phyloP scores from a whole-genome alignment of 2,329 filamentous ascomycete species.

The Exophiala sp. region DNA sequence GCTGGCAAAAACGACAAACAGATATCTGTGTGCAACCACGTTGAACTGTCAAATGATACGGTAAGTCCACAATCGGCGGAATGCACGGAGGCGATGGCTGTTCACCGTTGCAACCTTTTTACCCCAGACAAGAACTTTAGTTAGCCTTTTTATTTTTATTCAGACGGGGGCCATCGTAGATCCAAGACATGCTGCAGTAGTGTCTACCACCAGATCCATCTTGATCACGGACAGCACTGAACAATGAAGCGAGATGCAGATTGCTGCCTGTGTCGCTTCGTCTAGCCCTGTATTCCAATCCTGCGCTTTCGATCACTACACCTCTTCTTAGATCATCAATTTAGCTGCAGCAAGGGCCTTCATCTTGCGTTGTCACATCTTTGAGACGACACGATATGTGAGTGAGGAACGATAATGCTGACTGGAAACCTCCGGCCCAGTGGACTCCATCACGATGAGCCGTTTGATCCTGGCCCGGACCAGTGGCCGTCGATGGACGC shows the following conservation, averaged over 20 bases:
- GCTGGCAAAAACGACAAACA: neutral
- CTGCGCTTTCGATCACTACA: neutral
- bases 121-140: neutral
- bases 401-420: constrained; percentile 7
- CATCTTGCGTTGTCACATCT: constrained; percentile 18
- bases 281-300: neutral
- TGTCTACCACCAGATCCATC: neutral
- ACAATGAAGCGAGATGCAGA: neutral
- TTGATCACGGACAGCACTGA: neutral
- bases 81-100: neutral
- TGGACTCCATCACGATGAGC: constrained; percentile 13
- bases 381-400: constrained; percentile 1
- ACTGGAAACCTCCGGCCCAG: constrained; percentile 16
- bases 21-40: neutral
- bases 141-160: neutral
- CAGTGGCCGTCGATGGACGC: constrained; percentile 2
- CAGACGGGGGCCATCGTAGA: neutral
- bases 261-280: neutral
- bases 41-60: neutral
- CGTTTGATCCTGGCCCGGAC: constrained; percentile 8
- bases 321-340: neutral
- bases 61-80: neutral
- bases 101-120: neutral
- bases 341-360: neutral
- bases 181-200: neutral